Evolutionary conservation across 2,329 filamentous ascomycete species (phyloP).

Genomic region (Arthrobotrys conoides): DNA sequence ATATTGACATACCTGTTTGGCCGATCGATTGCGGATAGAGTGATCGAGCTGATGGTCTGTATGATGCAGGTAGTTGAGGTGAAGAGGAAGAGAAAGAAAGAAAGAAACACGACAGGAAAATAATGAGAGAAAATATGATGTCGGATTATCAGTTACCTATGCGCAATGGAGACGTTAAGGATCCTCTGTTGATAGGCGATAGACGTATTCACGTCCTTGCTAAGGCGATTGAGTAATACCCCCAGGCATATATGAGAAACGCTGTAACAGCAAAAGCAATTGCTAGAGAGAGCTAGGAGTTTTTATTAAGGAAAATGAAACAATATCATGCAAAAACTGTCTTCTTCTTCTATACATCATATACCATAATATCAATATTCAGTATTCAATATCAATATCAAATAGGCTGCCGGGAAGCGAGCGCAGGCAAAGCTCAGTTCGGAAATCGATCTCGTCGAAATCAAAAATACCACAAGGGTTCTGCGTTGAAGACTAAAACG

Average conservation of each 20-base stretch:
- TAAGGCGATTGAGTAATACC: neutral
- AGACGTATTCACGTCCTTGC: neutral
- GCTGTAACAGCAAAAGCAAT: neutral
- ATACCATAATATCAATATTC: conserved; percentile 1
- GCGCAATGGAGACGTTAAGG: neutral
- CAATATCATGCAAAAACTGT: neutral
- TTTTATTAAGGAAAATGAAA: conserved; percentile 7
- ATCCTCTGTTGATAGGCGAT: conserved; percentile 8
- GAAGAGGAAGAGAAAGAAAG: neutral
- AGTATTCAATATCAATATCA: conserved; percentile 7
- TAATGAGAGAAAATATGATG: neutral
- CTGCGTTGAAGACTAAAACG: conserved; percentile 45
- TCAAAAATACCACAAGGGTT: conserved; percentile 48
- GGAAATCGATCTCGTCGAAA: neutral
- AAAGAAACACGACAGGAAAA: neutral
- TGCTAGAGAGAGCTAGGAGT: conserved; percentile 10
- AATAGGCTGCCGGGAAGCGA: neutral
- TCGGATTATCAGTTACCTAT: neutral
- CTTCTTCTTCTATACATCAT: conserved; percentile 19
- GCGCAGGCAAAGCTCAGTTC: neutral
- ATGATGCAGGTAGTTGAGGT: neutral
- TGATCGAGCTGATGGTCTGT: neutral
- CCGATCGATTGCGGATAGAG: neutral
- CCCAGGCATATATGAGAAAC: neutral
- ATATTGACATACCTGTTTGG: neutral